Percentiles rank a stretch among this genome's conserved stretches.
These are phyloP conservation scores for Volutella citrinella DNA, from an alignment of 2,329 filamentous ascomycete genomes.

Conservation along the genomic window DNA sequence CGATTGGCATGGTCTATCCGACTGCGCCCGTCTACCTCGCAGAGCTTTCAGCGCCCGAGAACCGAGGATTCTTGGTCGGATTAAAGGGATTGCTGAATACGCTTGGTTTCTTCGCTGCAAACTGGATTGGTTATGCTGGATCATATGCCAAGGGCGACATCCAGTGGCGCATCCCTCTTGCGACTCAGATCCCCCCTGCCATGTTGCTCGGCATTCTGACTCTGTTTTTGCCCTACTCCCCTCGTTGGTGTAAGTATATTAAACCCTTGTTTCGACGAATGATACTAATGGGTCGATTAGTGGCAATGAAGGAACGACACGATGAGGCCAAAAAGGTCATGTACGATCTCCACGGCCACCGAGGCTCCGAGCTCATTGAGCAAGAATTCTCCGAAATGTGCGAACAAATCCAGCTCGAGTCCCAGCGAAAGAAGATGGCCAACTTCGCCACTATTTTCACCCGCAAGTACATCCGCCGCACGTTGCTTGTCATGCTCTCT, in stretches of 20 bases:
- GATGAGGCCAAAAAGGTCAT: constrained; percentile 11
- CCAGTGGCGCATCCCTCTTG: constrained; percentile 35
- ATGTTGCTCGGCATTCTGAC: constrained; percentile 18
- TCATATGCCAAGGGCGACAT: constrained; percentile 28
- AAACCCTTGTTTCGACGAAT: no score
- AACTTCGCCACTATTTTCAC: constrained; percentile 22
- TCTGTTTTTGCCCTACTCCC: constrained; percentile 23
- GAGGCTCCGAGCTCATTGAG: constrained; percentile 10
- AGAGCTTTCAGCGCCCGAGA: constrained; percentile 41
- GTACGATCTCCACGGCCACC: constrained; percentile 7
- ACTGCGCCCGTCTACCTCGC: constrained; percentile 34
- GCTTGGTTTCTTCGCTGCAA: constrained; percentile 14
- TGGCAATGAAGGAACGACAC: constrained; percentile 9
- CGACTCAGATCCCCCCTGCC: constrained; percentile 28
- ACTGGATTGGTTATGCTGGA: constrained; percentile 25
- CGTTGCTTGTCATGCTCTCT: constrained; percentile 25
- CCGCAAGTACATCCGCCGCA: constrained; percentile 25
- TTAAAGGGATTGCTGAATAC: constrained; percentile 30
- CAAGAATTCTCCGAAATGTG: constrained; percentile 11
- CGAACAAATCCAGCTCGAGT: constrained; percentile 9
- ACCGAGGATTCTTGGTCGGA: constrained; percentile 41
- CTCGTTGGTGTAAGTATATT: constrained; percentile 20
- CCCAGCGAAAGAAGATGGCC: constrained; percentile 1
- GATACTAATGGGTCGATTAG: no score
- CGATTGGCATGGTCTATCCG: constrained; percentile 33